Conservation (phyloP, 1,284 basidiomycete genomes). For the Chondrostereum purpureum region DNA sequence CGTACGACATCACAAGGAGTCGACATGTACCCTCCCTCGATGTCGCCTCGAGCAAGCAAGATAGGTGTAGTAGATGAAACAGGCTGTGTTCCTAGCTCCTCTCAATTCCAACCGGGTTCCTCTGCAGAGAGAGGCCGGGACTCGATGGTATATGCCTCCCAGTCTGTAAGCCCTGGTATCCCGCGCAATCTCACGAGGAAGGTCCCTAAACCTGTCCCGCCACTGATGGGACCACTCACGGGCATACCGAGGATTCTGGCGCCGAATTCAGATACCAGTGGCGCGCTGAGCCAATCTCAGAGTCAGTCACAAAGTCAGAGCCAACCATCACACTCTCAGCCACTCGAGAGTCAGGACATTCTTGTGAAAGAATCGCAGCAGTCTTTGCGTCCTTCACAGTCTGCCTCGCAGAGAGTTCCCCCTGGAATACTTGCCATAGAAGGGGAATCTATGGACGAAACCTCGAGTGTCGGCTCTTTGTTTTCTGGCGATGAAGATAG, state of each 20-base stretch:
- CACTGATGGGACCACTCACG: slow-evolving; percentile 15
- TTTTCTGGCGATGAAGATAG: background rate
- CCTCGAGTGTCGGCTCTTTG: background rate
- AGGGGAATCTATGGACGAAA: background rate
- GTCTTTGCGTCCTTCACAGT: no score
- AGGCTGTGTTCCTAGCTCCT: no score
- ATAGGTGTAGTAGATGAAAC: no score
- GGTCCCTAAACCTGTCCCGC: slow-evolving; percentile 31
- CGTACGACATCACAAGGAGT: no score
- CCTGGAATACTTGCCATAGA: background rate
- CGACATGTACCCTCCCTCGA: no score
- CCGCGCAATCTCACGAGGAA: slow-evolving; percentile 2
- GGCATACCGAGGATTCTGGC: slow-evolving; percentile 37
- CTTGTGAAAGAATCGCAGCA: no score
- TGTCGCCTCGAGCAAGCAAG: no score
- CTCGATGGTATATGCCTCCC: background rate
- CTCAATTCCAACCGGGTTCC: no score
- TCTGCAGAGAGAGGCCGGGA: no score
- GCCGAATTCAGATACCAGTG: slow-evolving; percentile 46
- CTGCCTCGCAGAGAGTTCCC: background rate
- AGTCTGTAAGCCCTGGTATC: background rate
- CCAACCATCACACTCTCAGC: no score
- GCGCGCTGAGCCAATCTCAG: slow-evolving; percentile 10
- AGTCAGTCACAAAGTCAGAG: background rate
- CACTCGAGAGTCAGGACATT: no score